phyloP scores from a whole-genome alignment of 495 filamentous ascomycete species.

The Xylaria palmicola region DNA sequence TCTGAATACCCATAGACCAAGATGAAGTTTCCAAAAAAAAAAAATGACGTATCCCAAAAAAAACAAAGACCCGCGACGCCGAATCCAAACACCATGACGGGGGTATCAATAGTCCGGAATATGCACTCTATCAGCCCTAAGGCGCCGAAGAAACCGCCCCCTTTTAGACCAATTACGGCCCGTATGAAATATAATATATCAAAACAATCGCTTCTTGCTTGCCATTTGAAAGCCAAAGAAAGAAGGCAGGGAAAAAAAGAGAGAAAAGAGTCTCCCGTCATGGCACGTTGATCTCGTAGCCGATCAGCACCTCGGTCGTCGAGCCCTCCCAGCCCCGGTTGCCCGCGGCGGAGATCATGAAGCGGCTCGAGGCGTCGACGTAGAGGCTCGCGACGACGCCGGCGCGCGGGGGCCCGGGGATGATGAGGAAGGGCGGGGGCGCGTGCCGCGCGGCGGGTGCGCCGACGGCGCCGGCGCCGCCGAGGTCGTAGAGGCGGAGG shows the following conservation, averaged over 20 bases:
- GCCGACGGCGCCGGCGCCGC: slow-evolving; percentile 56
- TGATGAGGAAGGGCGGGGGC: slow-evolving; percentile 87
- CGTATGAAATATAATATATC: too few relatives aligned
- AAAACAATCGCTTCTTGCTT: too few relatives aligned
- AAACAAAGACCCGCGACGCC: neutral
- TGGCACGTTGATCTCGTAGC: slow-evolving; percentile 74
- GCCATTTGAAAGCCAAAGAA: too few relatives aligned
- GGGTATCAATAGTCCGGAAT: slow-evolving; percentile 8
- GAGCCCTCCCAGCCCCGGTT: slow-evolving; percentile 96
- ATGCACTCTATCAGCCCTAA: neutral
- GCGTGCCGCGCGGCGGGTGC: slow-evolving; percentile 66
- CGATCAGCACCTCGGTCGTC: slow-evolving; percentile 85
- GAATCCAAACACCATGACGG: slow-evolving; percentile 1
- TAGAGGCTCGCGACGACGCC: slow-evolving; percentile 84
- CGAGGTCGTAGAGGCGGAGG: slow-evolving; percentile 84
- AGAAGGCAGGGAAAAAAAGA: too few relatives aligned
- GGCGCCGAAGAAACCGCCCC: neutral
- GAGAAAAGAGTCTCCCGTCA: too few relatives aligned
- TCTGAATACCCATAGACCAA: too few relatives aligned
- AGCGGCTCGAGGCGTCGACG: slow-evolving; percentile 82
- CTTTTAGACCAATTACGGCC: neutral
- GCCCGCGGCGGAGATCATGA: slow-evolving; percentile 86
- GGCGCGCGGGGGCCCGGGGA: slow-evolving; percentile 84
- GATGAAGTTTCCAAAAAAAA: too few relatives aligned
- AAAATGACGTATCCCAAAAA: neutral